phyloP scores from a whole-genome alignment of 345 rosid species.

The Angophora floribunda region DNA sequence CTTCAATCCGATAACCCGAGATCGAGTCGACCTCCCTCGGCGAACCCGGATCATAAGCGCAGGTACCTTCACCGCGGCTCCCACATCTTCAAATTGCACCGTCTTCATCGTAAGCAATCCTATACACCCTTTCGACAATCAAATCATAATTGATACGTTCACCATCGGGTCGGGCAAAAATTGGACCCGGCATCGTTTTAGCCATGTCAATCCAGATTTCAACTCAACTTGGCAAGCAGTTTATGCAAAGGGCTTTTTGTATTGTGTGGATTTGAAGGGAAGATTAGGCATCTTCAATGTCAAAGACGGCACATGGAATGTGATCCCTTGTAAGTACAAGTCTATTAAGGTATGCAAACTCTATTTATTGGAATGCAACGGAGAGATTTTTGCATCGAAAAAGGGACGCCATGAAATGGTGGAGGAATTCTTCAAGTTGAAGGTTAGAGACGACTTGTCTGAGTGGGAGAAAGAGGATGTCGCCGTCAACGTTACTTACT shows the following conservation, averaged over 20 bases:
- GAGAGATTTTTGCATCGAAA: not conserved
- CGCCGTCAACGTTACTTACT: too few species aligned
- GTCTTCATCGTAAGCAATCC: fast-evolving
- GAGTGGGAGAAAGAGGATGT: too few species aligned
- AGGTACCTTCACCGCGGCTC: too few species aligned
- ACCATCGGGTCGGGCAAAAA: not conserved
- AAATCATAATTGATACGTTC: too few species aligned
- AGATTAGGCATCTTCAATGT: not conserved
- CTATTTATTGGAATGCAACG: not conserved
- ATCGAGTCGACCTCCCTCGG: not conserved
- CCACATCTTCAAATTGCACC: too few species aligned
- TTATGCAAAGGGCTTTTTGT: not conserved
- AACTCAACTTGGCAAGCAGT: not conserved
- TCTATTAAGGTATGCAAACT: not conserved
- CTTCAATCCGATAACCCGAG: not conserved
- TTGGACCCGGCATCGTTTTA: not conserved
- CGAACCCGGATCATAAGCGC: not conserved
- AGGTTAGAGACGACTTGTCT: too few species aligned
- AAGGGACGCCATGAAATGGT: not conserved
- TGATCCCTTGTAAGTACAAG: not conserved
- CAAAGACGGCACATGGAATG: not conserved
- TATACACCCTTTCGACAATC: too few species aligned
- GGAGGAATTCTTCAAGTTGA: too few species aligned
- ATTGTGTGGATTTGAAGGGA: not conserved
- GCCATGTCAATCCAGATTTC: not conserved